These are phyloP conservation scores for Aspergillus ustus DNA, from an alignment of 2,329 filamentous ascomycete species.

Conservation along the genomic window DNA sequence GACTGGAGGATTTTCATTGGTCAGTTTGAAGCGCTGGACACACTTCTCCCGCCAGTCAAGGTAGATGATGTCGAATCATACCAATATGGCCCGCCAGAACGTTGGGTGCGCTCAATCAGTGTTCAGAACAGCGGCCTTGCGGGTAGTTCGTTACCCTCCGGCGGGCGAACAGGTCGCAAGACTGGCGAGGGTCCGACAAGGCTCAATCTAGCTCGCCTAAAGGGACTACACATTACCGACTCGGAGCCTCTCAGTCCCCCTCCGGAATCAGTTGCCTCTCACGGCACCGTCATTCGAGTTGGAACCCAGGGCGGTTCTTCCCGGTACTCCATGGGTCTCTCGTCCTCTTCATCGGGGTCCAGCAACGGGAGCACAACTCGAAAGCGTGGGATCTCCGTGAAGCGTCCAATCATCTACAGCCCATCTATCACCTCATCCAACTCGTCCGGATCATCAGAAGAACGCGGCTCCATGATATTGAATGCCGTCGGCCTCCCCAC, in stretches of 20 bases:
- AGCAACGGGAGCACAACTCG: constrained; percentile 25
- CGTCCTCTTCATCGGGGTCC: constrained; percentile 41
- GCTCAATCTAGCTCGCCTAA: constrained; percentile 29
- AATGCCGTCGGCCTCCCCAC: constrained; percentile 37
- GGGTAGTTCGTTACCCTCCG: constrained; percentile 43
- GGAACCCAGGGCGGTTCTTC: constrained; percentile 35
- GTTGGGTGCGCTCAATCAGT: constrained; percentile 47
- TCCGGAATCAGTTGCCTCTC: constrained; percentile 38
- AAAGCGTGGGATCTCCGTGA: constrained; percentile 28
- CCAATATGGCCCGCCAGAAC: constrained; percentile 64
- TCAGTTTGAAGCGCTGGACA: constrained; percentile 61
- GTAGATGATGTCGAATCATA: constrained; percentile 61
- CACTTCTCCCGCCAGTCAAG: constrained; percentile 58
- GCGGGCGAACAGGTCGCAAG: constrained; percentile 45
- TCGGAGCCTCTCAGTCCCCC: constrained; percentile 28
- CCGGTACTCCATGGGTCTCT: constrained; percentile 37
- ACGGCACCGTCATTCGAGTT: constrained; percentile 41
- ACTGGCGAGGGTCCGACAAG: constrained; percentile 25
- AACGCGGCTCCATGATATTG: constrained; percentile 19
- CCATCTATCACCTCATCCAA: constrained; percentile 39
- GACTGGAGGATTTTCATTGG: constrained; percentile 61
- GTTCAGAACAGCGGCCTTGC: constrained; percentile 40
- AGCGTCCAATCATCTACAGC: constrained; percentile 36
- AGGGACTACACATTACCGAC: constrained; percentile 26
- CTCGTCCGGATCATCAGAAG: constrained; percentile 29